Conservation (phyloP, 2,329 filamentous ascomycete genomes). For the Chaetomium globosum region DNA sequence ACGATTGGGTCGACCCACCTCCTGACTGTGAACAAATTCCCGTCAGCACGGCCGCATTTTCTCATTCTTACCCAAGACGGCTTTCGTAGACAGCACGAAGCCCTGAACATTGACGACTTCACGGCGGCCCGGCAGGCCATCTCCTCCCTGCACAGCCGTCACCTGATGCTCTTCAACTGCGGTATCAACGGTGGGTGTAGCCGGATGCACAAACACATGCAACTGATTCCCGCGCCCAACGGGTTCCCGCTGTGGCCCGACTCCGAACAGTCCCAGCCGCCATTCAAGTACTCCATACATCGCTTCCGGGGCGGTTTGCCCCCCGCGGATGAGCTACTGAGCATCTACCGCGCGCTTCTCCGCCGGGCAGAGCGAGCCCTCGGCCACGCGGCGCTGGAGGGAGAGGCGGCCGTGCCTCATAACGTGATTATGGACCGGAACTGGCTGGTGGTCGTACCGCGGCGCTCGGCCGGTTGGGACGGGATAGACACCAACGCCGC, state of each 20-base stretch:
- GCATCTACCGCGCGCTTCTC: conserved; percentile 39
- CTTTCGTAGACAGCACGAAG: conserved; percentile 49
- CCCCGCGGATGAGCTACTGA: conserved; percentile 26
- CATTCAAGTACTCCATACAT: conserved; percentile 44
- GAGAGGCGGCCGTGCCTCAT: conserved; percentile 43
- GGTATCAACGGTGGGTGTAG: conserved; percentile 49
- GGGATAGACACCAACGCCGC: conserved; percentile 49
- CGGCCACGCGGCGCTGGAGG: conserved; percentile 16
- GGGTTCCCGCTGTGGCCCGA: conserved; percentile 38
- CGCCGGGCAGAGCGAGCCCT: conserved; percentile 29
- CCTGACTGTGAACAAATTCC: conserved; percentile 53
- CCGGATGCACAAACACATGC: conserved; percentile 54
- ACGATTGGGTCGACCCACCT: conserved; percentile 48
- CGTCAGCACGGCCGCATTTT: conserved; percentile 51
- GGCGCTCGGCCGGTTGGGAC: conserved; percentile 42
- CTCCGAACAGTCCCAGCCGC: conserved; percentile 35
- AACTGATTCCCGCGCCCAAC: conserved; percentile 45
- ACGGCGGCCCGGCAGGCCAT: conserved; percentile 39
- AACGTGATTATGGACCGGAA: conserved; percentile 50
- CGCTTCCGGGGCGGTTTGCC: conserved; percentile 39
- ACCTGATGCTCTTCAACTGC: conserved; percentile 53
- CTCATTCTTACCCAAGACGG: conserved; percentile 53
- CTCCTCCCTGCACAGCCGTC: conserved; percentile 34
- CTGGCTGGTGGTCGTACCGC: conserved; percentile 53
- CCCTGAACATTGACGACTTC: conserved; percentile 44